phyloP scores from a whole-genome alignment of 2,329 filamentous ascomycete species.

The Alternaria viburni region DNA sequence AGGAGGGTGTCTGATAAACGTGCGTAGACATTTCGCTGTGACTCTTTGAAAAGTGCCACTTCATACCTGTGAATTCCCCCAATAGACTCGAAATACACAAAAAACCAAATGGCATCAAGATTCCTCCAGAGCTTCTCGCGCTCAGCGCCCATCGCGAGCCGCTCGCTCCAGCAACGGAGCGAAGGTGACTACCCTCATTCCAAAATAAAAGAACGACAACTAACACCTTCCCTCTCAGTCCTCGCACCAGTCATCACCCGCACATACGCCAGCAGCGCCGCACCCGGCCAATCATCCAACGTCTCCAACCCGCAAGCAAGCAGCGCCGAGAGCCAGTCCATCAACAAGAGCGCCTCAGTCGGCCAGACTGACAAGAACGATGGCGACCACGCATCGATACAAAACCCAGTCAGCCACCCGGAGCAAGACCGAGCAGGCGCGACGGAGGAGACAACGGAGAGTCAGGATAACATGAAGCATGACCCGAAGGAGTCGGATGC shows the following conservation, averaged over 20 bases:
- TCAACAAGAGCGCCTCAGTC: constrained; percentile 17
- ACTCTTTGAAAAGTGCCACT: neutral
- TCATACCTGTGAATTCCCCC: rapidly evolving
- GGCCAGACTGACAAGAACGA: constrained; percentile 10
- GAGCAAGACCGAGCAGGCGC: constrained; percentile 10
- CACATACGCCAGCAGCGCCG: constrained; percentile 11
- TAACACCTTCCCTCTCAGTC: neutral
- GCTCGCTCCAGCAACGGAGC: constrained; percentile 3
- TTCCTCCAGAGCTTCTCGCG: constrained; percentile 10
- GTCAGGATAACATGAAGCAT: constrained; percentile 25
- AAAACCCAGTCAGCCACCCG: constrained; percentile 19
- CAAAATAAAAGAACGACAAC: rapidly evolving
- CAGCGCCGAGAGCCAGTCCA: constrained; percentile 14
- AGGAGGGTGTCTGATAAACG: neutral
- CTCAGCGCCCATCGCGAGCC: neutral
- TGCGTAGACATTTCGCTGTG: neutral
- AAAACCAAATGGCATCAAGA: constrained; percentile 4
- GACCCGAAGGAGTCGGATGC: constrained; percentile 22
- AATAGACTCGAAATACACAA: neutral
- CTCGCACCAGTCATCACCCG: constrained; percentile 4
- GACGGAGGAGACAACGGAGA: constrained; percentile 21
- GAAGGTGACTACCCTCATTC: neutral
- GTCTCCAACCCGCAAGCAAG: constrained; percentile 18
- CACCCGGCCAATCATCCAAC: constrained; percentile 18
- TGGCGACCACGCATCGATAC: constrained; percentile 11